Percentiles rank a stretch among this genome's conserved stretches.
Conservation (phyloP, 2,329 filamentous ascomycete genomes). For the Penicillium sp. region DNA sequence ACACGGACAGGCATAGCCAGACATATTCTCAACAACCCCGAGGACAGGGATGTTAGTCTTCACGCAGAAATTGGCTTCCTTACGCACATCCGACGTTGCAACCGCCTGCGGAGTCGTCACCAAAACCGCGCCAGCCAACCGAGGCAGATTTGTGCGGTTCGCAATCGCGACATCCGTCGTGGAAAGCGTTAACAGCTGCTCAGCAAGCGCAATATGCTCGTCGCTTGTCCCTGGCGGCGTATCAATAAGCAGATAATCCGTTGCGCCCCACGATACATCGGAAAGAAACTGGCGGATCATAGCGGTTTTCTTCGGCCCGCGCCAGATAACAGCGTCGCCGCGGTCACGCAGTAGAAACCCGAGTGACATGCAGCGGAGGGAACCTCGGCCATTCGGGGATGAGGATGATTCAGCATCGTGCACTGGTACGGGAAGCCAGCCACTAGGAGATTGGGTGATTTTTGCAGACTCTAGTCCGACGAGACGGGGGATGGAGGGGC, state of each 20-base stretch:
- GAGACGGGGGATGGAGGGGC: conserved; percentile 91
- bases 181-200: conserved; percentile 61
- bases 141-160: conserved; percentile 40
- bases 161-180: conserved; percentile 23
- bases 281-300: conserved; percentile 97
- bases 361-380: conserved; percentile 72
- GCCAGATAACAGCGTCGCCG: conserved; percentile 92
- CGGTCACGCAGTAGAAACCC: conserved; percentile 80
- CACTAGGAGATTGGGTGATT: conserved; percentile 82
- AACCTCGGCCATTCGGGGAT: conserved; percentile 28
- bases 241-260: conserved; percentile 92
- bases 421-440: conserved; percentile 85
- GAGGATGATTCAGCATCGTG: conserved; percentile 52
- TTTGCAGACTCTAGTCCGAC: conserved; percentile 84
- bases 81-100: conserved; percentile 85
- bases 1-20: conserved; percentile 50
- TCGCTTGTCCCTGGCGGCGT: conserved; percentile 94
- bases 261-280: conserved; percentile 77
- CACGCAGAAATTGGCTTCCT: conserved; percentile 86
- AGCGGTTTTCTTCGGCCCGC: conserved; percentile 95
- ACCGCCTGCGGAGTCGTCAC: conserved; percentile 96
- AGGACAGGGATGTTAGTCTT: conserved; percentile 76
- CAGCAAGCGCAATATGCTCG: conserved; percentile 91
- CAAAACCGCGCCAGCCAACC: conserved; percentile 80
- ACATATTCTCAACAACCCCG: conserved; percentile 95